Conservation (phyloP, 306 rosid genomes). For the Abrus precatorius region DNA sequence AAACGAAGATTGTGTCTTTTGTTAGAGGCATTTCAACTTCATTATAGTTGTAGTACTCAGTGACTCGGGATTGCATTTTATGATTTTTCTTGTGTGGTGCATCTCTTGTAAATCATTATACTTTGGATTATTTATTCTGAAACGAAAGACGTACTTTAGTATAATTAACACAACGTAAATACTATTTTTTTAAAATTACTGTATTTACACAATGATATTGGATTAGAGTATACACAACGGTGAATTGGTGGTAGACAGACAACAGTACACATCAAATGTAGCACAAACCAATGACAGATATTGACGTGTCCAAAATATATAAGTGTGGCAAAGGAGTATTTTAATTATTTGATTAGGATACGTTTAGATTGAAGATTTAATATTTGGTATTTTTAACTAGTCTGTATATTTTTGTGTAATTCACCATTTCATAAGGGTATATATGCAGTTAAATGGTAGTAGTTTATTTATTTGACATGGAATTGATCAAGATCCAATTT, state of each 20-base stretch:
- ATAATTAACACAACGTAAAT: slow-evolving; percentile 2
- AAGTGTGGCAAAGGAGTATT: neutral
- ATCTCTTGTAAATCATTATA: too few species aligned
- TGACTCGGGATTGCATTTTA: neutral
- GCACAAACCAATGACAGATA: neutral
- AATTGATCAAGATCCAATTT: neutral
- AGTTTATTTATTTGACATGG: neutral
- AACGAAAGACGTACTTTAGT: neutral
- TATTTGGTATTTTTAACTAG: too few species aligned
- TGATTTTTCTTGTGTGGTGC: too few species aligned
- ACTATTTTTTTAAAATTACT: too few species aligned
- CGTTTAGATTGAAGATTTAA: neutral
- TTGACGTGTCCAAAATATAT: neutral
- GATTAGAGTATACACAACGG: too few species aligned
- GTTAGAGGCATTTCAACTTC: neutral
- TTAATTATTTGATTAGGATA: neutral
- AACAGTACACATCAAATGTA: too few species aligned
- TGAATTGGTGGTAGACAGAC: too few species aligned
- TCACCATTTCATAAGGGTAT: neutral
- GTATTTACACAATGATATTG: too few species aligned
- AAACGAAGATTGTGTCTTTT: slow-evolving; percentile 5
- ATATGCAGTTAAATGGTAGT: neutral
- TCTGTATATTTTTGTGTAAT: neutral
- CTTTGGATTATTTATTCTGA: neutral
- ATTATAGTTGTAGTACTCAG: neutral